Base-by-base conservation (phyloP, 306 rosid genomes). In the Malus orientalis region DNA sequence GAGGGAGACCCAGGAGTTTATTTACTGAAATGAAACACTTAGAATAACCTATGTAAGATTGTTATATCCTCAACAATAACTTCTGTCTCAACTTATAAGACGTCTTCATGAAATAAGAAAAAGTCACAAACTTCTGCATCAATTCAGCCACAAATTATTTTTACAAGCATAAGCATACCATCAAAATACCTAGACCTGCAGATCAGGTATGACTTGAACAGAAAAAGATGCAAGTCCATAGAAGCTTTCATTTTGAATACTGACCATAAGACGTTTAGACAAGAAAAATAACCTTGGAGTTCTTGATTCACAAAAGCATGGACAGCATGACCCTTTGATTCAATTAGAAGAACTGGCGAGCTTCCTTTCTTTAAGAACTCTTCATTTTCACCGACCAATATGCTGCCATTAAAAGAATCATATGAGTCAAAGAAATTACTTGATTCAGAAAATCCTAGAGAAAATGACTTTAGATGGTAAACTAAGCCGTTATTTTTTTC, bases 321-420 rank as follows among this genome's bases (percentile, higher is more conserved):
- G 78, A 94, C 87, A 73, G 96, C 95, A 84, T 94, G 97, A 29
- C 97, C 98, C 70, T 80, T 90, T 77, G 98, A 94, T 79, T 94
- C 90, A 74, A 90, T 87, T 38, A 84, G 78, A 77, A 94, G 97
- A 80, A 87, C 75, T 65, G 96, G 94, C 3, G 77, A 83, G 76
- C 85, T 91, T 84, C 91, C 97, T 15, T 88, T 91, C 84, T 86
- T 86, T 77, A 91, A 81, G 84, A 93, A 88, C 69, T 40, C 93
- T 74, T 94, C 98, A 73, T 86, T 81, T 71, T 81, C 88, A 59
- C 75, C 84, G 53, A 94, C 83, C 79, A 73, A 75, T 82, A 94
- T 75, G 81, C 97, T 94, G 91, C 81, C 78, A 91, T 73, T 36
- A 65, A 83, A 59, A 73, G 42, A 63, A 76, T 72, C 59, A 18